Percentiles rank a stretch among this genome's conserved stretches.
Conservation (phyloP, 2,329 filamentous ascomycete genomes). For the Aspergillus neoniger region DNA sequence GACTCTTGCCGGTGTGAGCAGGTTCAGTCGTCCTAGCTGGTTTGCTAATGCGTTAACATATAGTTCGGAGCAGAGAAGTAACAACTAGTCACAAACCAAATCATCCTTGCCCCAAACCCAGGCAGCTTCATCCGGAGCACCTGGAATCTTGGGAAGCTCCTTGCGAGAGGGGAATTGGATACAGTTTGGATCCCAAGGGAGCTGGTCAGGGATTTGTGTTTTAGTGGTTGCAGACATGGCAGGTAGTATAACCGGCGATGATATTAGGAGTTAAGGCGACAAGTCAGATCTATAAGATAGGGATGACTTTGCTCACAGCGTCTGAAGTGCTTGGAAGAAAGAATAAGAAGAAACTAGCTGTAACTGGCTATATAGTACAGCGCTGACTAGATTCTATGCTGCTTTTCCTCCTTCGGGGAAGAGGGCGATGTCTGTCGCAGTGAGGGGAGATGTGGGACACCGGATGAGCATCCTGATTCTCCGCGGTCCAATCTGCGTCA, state of each 20-base stretch:
- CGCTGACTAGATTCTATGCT: no score
- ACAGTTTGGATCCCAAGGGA: conserved; percentile 58
- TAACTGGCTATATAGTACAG: background rate
- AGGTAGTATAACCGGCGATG: background rate
- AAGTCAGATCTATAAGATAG: background rate
- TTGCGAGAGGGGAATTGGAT: conserved; percentile 56
- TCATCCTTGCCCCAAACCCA: conserved; percentile 64
- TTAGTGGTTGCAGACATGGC: conserved; percentile 18
- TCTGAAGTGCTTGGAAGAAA: no score
- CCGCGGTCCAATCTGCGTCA: background rate
- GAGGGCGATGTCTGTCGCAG: background rate
- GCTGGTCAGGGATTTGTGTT: conserved; percentile 29
- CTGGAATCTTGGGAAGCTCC: conserved; percentile 54
- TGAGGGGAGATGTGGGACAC: background rate
- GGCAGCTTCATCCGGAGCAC: conserved; percentile 57
- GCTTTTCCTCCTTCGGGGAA: no score
- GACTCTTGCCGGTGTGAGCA: conserved; percentile 58
- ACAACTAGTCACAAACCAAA: conserved; percentile 36
- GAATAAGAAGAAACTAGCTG: no score
- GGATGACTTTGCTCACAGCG: no score
- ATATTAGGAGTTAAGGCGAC: background rate
- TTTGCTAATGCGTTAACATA: background rate
- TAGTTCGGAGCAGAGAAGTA: background rate
- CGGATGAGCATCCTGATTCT: background rate
- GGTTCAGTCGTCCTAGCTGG: conserved; percentile 52